Evolutionary conservation across 169 alveolate genomes (phyloP), one percentile per base, ranked within the genome.

Genomic region (Plasmodium ovale): DNA sequence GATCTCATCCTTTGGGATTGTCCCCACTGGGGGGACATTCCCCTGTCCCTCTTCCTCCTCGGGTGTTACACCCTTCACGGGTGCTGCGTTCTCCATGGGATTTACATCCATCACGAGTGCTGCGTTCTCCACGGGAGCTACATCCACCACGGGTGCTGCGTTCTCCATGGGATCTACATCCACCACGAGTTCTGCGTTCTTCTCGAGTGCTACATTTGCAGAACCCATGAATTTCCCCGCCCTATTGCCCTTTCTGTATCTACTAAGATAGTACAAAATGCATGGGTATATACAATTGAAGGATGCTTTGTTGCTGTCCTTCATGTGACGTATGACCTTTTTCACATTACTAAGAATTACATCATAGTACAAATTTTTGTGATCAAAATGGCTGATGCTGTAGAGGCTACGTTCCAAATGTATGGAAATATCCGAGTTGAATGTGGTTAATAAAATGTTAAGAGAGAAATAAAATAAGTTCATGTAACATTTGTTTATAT

Each of bases 401-500:
- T 51, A 56, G 47, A 82, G 27, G 3, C 60, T 31, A 14, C 82
- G 44, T 31, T 82, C 90, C 37, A 82, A 65, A 53, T 82, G 67
- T 14, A 82, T 82, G 5, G 90, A 82, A 23, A 82, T 82, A 69
- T 82, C 79, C 39, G 90, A 49, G 21, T 82, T 82, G 37, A 82
- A 82, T 31, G 35, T 37, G 10, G 90, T 82, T 29, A 82, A 27
- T 29, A 82, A 82, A 25, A 64, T 82, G 29, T 82, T 82, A 37
- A 82, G 51, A 23, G 90, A 65, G 37, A 64, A 82, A 64, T 82
- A 82, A 82, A 82, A 82, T 27, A 82, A 49, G 35, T 82, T 82
- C 35, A 82, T 19, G 2, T 68, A 65, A 23, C 90, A 82, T 56
- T 82, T 82, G 9, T 82, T 51, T n/a, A 35, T 51, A 14, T 82